A percentile compares a stretch with the other conserved stretches of the same genome.
Evolutionary conservation across 345 rosid genomes (phyloP).

Genomic region (Geranium rotundifolium): DNA sequence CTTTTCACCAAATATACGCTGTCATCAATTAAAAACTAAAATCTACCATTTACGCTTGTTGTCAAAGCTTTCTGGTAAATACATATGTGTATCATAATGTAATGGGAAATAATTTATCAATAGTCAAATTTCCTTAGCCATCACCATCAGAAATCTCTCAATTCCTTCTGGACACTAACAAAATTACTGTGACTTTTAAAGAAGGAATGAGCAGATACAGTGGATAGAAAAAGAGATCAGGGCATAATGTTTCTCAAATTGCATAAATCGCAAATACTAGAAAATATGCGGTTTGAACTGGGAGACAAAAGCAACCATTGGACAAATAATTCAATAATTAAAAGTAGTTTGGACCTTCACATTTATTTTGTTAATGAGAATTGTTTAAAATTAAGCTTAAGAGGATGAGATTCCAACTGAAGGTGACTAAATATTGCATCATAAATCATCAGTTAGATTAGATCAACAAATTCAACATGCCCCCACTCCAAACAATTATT

Average conservation of each 20-base stretch:
- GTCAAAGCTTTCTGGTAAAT: not conserved
- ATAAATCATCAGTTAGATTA: not conserved
- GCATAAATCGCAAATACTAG: not conserved
- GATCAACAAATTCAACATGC: not conserved
- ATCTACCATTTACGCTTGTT: not conserved
- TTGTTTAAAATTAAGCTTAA: not conserved
- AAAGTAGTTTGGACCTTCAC: not conserved
- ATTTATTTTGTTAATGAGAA: too few relatives aligned
- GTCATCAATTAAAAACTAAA: not conserved
- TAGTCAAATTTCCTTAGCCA: too few relatives aligned
- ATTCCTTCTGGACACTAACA: too few relatives aligned
- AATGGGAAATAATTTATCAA: not conserved
- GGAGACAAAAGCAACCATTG: not conserved
- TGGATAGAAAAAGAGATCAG: too few relatives aligned
- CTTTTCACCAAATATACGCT: not conserved
- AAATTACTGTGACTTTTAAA: too few relatives aligned
- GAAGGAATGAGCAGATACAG: too few relatives aligned
- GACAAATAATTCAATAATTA: not conserved
- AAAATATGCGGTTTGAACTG: not conserved
- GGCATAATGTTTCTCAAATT: not conserved
- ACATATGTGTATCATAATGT: not conserved
- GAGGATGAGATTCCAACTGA: not conserved
- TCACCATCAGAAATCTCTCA: not conserved
- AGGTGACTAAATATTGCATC: not conserved
- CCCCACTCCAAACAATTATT: not conserved